Evolutionary conservation across 257 asterid genomes (phyloP), one percentile per base, ranked within the genome.

Genomic region (Lantana camara): DNA sequence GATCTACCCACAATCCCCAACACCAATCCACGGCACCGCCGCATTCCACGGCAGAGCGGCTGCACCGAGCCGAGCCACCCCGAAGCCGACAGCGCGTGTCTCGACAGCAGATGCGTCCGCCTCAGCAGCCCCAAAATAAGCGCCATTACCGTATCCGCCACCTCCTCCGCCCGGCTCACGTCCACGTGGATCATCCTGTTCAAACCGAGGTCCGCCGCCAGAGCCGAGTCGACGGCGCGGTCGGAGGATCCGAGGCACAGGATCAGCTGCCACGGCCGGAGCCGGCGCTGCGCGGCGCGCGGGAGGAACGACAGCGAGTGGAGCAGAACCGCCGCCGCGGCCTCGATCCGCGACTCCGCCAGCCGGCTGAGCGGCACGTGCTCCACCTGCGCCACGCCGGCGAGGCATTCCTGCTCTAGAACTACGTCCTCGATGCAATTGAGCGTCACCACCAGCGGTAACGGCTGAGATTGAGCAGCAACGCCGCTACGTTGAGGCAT

Each of bases 21-120:
- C 44, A 94, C 99, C 62, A 94, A 79, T 49, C 83, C 83, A 20
- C 83, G 77, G 62, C 83, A 78, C 8, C 83, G 74, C 30, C 77
- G 77, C 83, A 78, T 78, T 61, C 99, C 99, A 15, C 99, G 94
- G 74, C 99, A 94, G 34, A 90, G 91, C 51, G 97, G 99, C 96
- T 94, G 99, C 66, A 94, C 89, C 0, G 96, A 86, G 51, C 99
- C 99, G 32, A 94, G 90, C 99, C 99, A 94, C 10, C 99, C 97
- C 14, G 99, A 90, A 46, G 96, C 96, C 46, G 99, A 90, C 42
- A 86, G 80, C 1, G 96, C 81, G 65, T 86, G 97, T 22, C 95
- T 79, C 7, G 96, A 94, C 42, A 94, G 95, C 74, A 94, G 80
- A 73, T 94, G 99, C 62, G 99, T 94, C 20, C 99, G 89, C 57